A percentile compares a stretch with the other conserved stretches of the same genome.
These are phyloP conservation scores for Selaginella tamariscina DNA, from an alignment of 75 land plant species.

Conservation along the genomic window DNA sequence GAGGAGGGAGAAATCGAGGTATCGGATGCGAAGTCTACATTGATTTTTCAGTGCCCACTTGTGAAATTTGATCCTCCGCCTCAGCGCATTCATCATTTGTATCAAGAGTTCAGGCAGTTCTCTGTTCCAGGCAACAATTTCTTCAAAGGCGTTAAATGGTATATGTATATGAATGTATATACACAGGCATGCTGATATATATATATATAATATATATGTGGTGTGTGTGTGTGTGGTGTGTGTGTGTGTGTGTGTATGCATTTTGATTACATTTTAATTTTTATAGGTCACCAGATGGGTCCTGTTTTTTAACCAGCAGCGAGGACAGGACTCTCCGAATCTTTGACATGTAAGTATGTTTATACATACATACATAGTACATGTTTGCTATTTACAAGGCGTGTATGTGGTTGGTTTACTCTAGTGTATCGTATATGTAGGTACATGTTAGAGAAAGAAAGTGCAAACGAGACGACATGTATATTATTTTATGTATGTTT, in stretches of 20 bases:
- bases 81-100: constrained; percentile 55
- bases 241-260: too few species aligned
- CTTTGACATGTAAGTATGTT: constrained; percentile 45
- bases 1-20: too few species aligned
- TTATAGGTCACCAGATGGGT: constrained; percentile 93
- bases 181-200: not conserved
- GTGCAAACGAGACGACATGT: too few species aligned
- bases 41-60: not conserved
- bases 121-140: constrained; percentile 50
- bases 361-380: not conserved
- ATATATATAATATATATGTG: not conserved
- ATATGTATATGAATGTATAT: too few species aligned
- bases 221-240: too few species aligned
- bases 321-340: constrained; percentile 73
- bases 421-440: too few species aligned
- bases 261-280: not conserved
- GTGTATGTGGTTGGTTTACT: too few species aligned
- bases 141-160: constrained; percentile 94
- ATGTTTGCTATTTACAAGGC: too few species aligned
- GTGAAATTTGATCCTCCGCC: constrained; percentile 46
- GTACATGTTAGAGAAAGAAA: too few species aligned
- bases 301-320: constrained; percentile 69
- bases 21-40: too few species aligned
- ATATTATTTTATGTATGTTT: not conserved
- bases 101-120: constrained; percentile 42